phyloP scores from a whole-genome alignment of 306 rosid species.

The Malus domestica region ASM211411v1 NC_041799.1:24912001-24912500 shows the following conservation, averaged over 20 bases:
- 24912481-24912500: conserved; percentile 46
- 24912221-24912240: neutral
- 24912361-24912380: neutral
- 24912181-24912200: neutral
- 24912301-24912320: neutral
- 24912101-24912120: neutral
- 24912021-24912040: no score
- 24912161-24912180: neutral
- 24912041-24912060: no score
- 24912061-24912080: no score
- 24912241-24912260: neutral
- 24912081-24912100: no score
- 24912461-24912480: conserved; percentile 92
- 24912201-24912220: neutral
- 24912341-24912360: conserved; percentile 1
- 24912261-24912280: neutral
- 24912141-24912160: neutral
- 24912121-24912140: neutral
- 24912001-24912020: no score
- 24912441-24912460: conserved; percentile 75
- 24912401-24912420: conserved; percentile 96
- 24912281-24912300: neutral
- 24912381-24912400: conserved; percentile 74
- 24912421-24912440: conserved; percentile 85
- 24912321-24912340: neutral